Percentiles rank a stretch among this genome's conserved stretches.
Evolutionary conservation across 805 yeast species (phyloP).

Genomic region (Lachancea quebecensis): DNA sequence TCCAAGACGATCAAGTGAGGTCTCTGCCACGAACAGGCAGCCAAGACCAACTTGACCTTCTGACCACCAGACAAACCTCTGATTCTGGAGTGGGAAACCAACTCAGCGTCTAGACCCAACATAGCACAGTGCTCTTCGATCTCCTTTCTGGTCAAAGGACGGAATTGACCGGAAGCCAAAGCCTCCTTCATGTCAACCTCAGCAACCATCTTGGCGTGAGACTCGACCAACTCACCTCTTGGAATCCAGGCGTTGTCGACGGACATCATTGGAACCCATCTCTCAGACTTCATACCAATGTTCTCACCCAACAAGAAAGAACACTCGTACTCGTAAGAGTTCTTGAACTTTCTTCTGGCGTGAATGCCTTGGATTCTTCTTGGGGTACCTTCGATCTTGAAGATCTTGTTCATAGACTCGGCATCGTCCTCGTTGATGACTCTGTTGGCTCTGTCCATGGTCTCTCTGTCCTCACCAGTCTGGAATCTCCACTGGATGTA

Average conservation of each 20-base stretch:
- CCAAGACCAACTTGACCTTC: slow-evolving; percentile 98
- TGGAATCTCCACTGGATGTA: slow-evolving; percentile 99
- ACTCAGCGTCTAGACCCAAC: slow-evolving; percentile 98
- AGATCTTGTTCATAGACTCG: slow-evolving; percentile 98
- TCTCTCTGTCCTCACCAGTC: slow-evolving; percentile 99
- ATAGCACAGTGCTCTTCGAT: slow-evolving; percentile 97
- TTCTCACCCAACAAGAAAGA: slow-evolving; percentile 97
- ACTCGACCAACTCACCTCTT: slow-evolving; percentile 95
- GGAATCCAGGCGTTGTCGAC: slow-evolving; percentile 99
- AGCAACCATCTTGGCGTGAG: slow-evolving; percentile 98
- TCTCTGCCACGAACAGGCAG: slow-evolving; percentile 99
- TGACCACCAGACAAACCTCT: slow-evolving; percentile 99
- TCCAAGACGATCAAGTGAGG: slow-evolving; percentile 99
- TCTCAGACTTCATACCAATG: slow-evolving; percentile 97
- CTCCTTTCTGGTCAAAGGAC: slow-evolving; percentile 99
- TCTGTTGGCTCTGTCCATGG: slow-evolving; percentile 99
- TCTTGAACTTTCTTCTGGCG: slow-evolving; percentile 99
- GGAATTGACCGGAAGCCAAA: slow-evolving; percentile 99
- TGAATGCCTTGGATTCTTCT: slow-evolving; percentile 94
- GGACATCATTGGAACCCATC: slow-evolving; percentile 99
- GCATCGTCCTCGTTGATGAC: slow-evolving; percentile 95
- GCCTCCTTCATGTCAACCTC: slow-evolving; percentile 99
- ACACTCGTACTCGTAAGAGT: slow-evolving; percentile 99
- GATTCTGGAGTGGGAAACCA: slow-evolving; percentile 99
- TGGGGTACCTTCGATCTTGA: slow-evolving; percentile 97